These are phyloP conservation scores for Phascolomyces articulosus DNA, from an alignment of 371 early-diverging fungal species.

Conservation along the genomic window DNA sequence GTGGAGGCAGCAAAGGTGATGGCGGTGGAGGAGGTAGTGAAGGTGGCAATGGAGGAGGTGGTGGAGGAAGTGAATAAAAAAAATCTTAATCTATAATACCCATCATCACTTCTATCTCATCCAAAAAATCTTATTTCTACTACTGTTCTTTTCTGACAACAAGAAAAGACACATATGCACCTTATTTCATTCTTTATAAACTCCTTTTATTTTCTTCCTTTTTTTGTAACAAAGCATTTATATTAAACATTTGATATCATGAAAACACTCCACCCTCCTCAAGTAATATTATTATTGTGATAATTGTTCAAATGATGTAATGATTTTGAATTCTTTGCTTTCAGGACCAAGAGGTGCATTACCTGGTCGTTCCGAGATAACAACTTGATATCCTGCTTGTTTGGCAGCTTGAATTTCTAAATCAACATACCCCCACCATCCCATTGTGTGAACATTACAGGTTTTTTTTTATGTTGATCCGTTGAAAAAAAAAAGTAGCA, in stretches of 20 bases:
- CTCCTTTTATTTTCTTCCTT: neutral
- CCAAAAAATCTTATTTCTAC: too few species aligned
- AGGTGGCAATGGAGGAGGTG: neutral
- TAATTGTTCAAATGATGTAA: conserved; percentile 47
- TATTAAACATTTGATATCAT: neutral
- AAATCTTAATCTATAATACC: too few species aligned
- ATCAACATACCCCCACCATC: neutral
- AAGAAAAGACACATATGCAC: too few species aligned
- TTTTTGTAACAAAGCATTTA: neutral
- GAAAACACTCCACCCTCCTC: neutral
- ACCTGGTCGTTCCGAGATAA: conserved; percentile 78
- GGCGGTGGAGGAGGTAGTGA: neutral
- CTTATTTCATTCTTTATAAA: neutral
- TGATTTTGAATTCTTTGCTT: conserved; percentile 33
- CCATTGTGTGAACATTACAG: too few species aligned
- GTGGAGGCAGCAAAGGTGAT: neutral
- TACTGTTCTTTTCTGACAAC: neutral
- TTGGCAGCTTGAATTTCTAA: conserved; percentile 83
- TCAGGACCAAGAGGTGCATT: conserved; percentile 63
- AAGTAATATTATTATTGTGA: conserved; percentile 3
- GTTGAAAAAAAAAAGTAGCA: too few species aligned
- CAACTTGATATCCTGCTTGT: conserved; percentile 72
- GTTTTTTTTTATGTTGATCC: too few species aligned
- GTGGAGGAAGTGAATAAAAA: neutral
- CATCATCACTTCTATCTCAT: too few species aligned